Base-by-base conservation (phyloP, 306 rosid species). In the Vachellia pachyceras region DNA sequence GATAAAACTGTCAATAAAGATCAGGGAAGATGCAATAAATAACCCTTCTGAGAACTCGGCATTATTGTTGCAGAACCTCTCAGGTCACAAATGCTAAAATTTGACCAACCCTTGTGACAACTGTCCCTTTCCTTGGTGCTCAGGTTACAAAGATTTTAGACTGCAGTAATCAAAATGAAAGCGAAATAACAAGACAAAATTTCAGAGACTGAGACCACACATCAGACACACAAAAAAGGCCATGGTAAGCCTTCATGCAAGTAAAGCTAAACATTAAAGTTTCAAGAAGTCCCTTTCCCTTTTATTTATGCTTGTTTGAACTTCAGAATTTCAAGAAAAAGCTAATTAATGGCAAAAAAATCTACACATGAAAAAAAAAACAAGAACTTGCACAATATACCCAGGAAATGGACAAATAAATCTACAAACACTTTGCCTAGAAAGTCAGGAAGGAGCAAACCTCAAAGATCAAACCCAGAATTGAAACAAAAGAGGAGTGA, bases 81-180 rank as follows among this genome's bases (percentile, higher is more conserved):
- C 88, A n/a, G n/a, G n/a, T 76, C 85, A 83, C 86, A 73, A 37
- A 57, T 72, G 85, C 76, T 49, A n/a, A n/a, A 70, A 85, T 52
- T 63, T 77, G 85, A 83, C 86, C 64, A 54, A 64, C 49, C 79
- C 75, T 64, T 68, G 72, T 78, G 52, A 72, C 35, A 1, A 79
- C 54, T 40, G 74, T 81, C 82, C 55, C 73, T 65, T 69, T 83
- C 58, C 75, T 6, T 47, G 14, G 76, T 75, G 44, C 75, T 36
- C 81, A 71, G 77, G 64, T 40, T 64, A 70, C 69, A 46, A 76
- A 75, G 78, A 69, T 77, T 52, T 12, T 70, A 65, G 42, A 55
- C 76, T 72, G 78, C 35, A 61, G 82, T 68, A 52, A 69, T 55
- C 82, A 80, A 71, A 29, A 85, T 80, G 84, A 82, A 89, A 83